Evolutionary conservation across 169 alveolate species (phyloP), one percentile per base, ranked within the genome.

Genomic region (Eimeria maxima): DNA sequence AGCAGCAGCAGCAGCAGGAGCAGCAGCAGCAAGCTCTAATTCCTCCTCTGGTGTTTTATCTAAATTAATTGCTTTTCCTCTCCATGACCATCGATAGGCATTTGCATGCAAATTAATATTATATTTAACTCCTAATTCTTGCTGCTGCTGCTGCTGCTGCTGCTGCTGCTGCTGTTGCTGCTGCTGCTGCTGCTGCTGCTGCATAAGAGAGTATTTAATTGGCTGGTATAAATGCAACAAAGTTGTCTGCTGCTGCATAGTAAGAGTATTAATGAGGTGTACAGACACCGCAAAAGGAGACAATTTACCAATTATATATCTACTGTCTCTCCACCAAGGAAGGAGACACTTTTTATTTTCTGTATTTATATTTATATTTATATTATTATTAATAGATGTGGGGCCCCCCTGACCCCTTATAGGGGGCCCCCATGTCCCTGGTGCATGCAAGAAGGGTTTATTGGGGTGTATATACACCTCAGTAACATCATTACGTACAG

Each of bases 71-170:
- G 98, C 98, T 87, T 97, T 95, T 16, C 98, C 98, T 45, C 98
- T 95, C 88, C 99, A 95, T 87, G 98, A 98, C 99, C 99, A 98
- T 1, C 99, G 97, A 95, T 98, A 98, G 65, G 98, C 96, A n/a
- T 96, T 98, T 33, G 99, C 98, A 95, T 98, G 99, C 42, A 96
- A 97, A 96, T 98, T 98, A n/a, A 95, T 93, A 67, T 92, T n/a
- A n/a, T n/a, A n/a, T n/a, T n/a, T n/a, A n/a, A n/a, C n/a, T n/a
- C n/a, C n/a, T n/a, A n/a, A n/a, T n/a, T n/a, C n/a, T n/a, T n/a
- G n/a, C n/a, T n/a, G n/a, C n/a, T n/a, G n/a, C n/a, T n/a, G n/a
- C n/a, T n/a, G n/a, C n/a, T n/a, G n/a, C n/a, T n/a, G n/a, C n/a
- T n/a, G n/a, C n/a, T n/a, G n/a, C n/a, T n/a, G n/a, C n/a, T n/a